Percentiles rank a stretch among this genome's conserved stretches.
phyloP scores from a whole-genome alignment of 2,329 filamentous ascomycete genomes.

The Alternaria ethzedia region DNA sequence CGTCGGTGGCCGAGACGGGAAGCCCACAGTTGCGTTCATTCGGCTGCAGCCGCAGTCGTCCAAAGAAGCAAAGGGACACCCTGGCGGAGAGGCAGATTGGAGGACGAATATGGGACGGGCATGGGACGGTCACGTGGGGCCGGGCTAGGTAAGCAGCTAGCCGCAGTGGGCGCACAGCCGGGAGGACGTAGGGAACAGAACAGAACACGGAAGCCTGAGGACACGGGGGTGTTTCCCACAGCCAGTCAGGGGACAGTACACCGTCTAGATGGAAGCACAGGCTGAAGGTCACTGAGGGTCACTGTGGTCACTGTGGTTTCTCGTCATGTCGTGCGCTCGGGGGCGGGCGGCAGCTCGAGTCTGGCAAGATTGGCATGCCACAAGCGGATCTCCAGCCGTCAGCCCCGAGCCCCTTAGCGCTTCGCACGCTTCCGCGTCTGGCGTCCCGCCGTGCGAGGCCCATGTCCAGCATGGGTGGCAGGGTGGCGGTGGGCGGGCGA shows the following conservation, averaged over 20 bases:
- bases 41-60: constrained; percentile 9
- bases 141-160: constrained; percentile 4
- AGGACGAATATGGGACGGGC: not conserved
- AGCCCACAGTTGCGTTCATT: constrained; percentile 10
- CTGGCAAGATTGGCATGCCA: constrained; percentile 6
- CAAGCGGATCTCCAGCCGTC: constrained; percentile 11
- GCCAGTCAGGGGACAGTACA: not conserved
- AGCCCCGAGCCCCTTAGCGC: constrained; percentile 11
- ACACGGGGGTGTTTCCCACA: not conserved
- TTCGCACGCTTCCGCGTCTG: constrained; percentile 12
- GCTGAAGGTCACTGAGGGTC: not conserved
- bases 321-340: not conserved
- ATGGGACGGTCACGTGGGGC: constrained; percentile 2
- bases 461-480: not conserved
- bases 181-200: not conserved
- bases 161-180: constrained; percentile 6
- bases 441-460: constrained; percentile 8
- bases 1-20: constrained; percentile 6
- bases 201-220: not conserved
- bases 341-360: not conserved
- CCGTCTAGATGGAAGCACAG: not conserved
- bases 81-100: constrained; percentile 1
- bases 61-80: constrained; percentile 4
- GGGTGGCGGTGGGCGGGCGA: not conserved
- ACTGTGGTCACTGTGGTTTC: not conserved